phyloP scores from a whole-genome alignment of 352 stramenopile genomes.

The Pythium vanterpoolii region DNA sequence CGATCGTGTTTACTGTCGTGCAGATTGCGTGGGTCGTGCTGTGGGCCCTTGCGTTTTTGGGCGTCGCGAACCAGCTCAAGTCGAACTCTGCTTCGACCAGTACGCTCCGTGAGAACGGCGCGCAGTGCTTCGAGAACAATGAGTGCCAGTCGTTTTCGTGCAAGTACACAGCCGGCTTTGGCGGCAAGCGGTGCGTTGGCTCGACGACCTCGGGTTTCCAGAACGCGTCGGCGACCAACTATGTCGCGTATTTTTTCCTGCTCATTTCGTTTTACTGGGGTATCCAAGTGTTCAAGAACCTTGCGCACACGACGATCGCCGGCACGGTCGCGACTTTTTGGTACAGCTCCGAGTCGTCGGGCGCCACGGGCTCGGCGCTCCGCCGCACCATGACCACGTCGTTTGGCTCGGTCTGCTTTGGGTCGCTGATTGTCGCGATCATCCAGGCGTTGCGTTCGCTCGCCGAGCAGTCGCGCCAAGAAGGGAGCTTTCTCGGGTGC shows the following conservation, averaged over 20 bases:
- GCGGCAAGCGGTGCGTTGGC: constrained; percentile 18
- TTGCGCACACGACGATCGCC: constrained; percentile 90
- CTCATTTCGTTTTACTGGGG: constrained; percentile 96
- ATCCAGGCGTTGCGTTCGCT: constrained; percentile 86
- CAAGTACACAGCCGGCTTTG: constrained; percentile 2
- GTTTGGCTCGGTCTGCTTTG: constrained; percentile 95
- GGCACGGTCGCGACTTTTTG: constrained; percentile 95
- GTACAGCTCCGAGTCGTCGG: constrained; percentile 86
- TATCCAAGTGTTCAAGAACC: constrained; percentile 89
- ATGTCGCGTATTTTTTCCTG: constrained; percentile 74
- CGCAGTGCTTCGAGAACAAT: constrained; percentile 24
- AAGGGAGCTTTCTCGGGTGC: constrained; percentile 68
- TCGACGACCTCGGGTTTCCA: constrained; percentile 30
- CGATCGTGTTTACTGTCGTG: constrained; percentile 85
- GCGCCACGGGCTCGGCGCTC: constrained; percentile 83
- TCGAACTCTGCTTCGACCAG: constrained; percentile 20
- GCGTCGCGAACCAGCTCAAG: constrained; percentile 82
- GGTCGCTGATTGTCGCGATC: constrained; percentile 92
- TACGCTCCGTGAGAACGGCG: constrained; percentile 10
- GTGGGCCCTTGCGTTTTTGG: constrained; percentile 85
- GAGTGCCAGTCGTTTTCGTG: constrained; percentile 45
- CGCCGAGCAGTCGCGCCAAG: constrained; percentile 63
- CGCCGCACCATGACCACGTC: constrained; percentile 87
- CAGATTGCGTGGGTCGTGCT: constrained; percentile 89
- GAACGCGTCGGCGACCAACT: constrained; percentile 32